Evolutionary conservation across 2,329 filamentous ascomycete genomes (phyloP), one percentile per base, ranked within the genome.

Genomic region (Bipolaris oryzae): DNA sequence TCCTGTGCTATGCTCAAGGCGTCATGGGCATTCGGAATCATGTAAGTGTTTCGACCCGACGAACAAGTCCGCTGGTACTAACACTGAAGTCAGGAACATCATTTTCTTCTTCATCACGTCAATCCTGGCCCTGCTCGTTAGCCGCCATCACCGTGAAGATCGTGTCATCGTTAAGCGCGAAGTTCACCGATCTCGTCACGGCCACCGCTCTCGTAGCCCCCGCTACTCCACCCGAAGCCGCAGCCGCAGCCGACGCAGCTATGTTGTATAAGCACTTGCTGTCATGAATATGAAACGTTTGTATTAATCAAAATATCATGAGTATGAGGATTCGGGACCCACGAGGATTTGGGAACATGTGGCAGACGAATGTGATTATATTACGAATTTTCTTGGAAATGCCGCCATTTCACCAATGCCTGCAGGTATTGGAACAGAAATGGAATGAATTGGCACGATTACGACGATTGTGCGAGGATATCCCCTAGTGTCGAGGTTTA

Each of bases 1-100:
- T 86, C 87, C 5, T 98, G 94, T 78, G 85, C 89, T 47, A 95
- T 97, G 91, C 85, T 96, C 71, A 98, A 97, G 84, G 89, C 93
- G 1, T 84, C 82, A 64, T 98, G 92, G 78, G 94, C 92, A 2
- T 88, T 97, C 66, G 92, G 86, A 46, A 97, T 98, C 75, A 96
- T 97, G 77, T 94, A 76, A 78, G 80, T 66, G 25, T 34, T 20
- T 28, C 5, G 20, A n/a, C 25, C 5, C 33, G 1, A 21, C 2
- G 15, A 33, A 31, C n/a, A 20, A 2, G 10, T n/a, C 28, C n/a
- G 20, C 18, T 25, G 13, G 35, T 43, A 23, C 64, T 72, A 77
- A 78, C 54, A 1, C 31, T 5, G 10, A 0, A 7, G 13, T 3
- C 41, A 76, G 73, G 71, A 74, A 75, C 68, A 71, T 69, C 63